A percentile compares a stretch with the other conserved stretches of the same genome.
Conservation (phyloP, 164 flowering plant species). For the Vitis cinerea region DNA sequence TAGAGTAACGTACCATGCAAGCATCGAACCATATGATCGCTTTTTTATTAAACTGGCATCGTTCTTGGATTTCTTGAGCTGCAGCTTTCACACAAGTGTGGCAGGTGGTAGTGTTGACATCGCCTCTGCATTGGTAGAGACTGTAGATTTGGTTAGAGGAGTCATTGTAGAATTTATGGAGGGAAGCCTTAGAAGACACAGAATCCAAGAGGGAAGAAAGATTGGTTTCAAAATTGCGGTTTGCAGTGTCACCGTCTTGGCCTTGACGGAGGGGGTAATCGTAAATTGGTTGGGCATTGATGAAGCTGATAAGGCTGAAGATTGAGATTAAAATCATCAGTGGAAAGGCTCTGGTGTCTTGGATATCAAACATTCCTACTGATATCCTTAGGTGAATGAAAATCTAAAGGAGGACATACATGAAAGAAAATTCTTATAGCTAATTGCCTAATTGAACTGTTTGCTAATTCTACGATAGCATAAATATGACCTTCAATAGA, state of each 20-base stretch:
- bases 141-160: slow-evolving; percentile 9
- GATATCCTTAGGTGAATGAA: not conserved
- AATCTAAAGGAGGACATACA: too few relatives aligned
- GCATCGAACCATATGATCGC: slow-evolving; percentile 29
- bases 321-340: not conserved
- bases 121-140: slow-evolving; percentile 25
- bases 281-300: slow-evolving; percentile 7
- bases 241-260: not conserved
- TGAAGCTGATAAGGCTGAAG: not conserved
- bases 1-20: slow-evolving; percentile 27
- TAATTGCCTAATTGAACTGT: too few relatives aligned
- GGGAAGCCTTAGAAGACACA: slow-evolving; percentile 11
- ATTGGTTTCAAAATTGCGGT: not conserved
- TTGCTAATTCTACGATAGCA: too few relatives aligned
- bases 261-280: slow-evolving; percentile 2
- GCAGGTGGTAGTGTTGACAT: slow-evolving; percentile 14
- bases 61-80: not conserved
- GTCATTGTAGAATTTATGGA: slow-evolving; percentile 12
- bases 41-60: slow-evolving; percentile 1
- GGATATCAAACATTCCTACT: not conserved
- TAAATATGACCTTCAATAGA: too few relatives aligned
- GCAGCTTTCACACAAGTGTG: slow-evolving; percentile 18
- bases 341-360: not conserved
- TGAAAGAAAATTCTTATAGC: too few relatives aligned
- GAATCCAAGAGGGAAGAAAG: slow-evolving; percentile 10